Evolutionary conservation across 202 grass and related monocot genomes (phyloP), one percentile per base, ranked within the genome.

Genomic region (Alloteropsis angusta): DNA sequence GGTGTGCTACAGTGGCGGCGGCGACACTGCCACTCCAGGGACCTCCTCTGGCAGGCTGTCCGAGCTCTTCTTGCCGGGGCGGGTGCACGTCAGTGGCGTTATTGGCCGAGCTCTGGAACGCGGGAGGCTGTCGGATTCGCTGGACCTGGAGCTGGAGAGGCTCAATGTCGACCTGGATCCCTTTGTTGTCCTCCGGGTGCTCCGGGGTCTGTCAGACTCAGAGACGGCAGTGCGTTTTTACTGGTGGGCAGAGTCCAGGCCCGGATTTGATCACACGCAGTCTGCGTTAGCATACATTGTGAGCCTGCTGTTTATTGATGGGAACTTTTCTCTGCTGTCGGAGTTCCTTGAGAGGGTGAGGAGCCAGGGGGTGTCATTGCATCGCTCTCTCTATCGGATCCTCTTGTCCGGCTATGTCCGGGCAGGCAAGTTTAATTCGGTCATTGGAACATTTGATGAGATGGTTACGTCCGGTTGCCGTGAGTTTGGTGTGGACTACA

Each of bases 361-460:
- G 80, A 77, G 43, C 37, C 83, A 79, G 19, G 94, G 91, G 6
- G 62, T 88, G 46, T 42, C 82, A 39, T 41, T 92, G 55, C 89
- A 97, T 87, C 91, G 91, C 7, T 87, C 89, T 45, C 55, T 88
- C 48, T 97, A 97, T 78, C 69, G 94, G 72, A 80, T 90, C 47
- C 83, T 94, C 48, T 81, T 97, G 70, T 88, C 91, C 0, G 87
- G 87, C 18, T 94, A 85, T 76, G 89, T 90, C n/a, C 72, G 76
- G 21, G 81, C 87, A 37, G 87, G 81, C 30, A 81, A 85, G 45
- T 75, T 97, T 3, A 55, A 70, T 77, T 83, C 50, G 0, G 94
- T 88, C 47, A 83, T 97, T 56, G 64, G 82, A 63, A 89, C 84
- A 21, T 97, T 97, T 83, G 94, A 97, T 89, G 89, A 93, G 53